Conservation (phyloP, 129 eudicot genomes). For the Artemisia annua region DNA sequence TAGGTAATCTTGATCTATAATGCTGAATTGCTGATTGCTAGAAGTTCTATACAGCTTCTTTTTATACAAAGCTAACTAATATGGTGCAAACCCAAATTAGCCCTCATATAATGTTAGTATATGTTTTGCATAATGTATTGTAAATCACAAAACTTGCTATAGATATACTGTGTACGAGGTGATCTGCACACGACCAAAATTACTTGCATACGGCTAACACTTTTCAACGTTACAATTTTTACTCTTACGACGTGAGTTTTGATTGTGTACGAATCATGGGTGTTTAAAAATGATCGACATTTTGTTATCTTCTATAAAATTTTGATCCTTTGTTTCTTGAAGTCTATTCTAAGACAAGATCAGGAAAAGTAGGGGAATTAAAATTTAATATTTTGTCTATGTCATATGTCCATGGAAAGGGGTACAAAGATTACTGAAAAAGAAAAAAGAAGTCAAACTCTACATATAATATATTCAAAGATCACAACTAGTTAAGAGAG, state of each 20-base stretch:
- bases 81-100: too few relatives aligned
- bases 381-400: conserved; percentile 20
- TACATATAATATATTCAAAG: conserved; percentile 10
- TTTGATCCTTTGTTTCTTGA: conserved; percentile 18
- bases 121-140: too few relatives aligned
- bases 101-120: too few relatives aligned
- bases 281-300: conserved; percentile 21
- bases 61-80: too few relatives aligned
- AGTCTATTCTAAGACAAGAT: conserved; percentile 39
- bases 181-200: background rate
- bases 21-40: too few relatives aligned
- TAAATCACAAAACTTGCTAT: too few relatives aligned
- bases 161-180: too few relatives aligned
- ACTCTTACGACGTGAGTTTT: background rate
- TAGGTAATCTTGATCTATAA: too few relatives aligned
- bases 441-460: conserved; percentile 27
- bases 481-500: conserved; percentile 29
- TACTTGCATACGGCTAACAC: background rate
- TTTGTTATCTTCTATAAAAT: conserved; percentile 8
- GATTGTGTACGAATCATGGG: background rate
- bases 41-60: too few relatives aligned
- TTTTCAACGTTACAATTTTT: background rate
- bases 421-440: conserved; percentile 30
- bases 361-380: conserved; percentile 41
- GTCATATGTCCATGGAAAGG: conserved; percentile 28